Percentiles rank a stretch among this genome's conserved stretches.
Conservation (phyloP, 345 rosid species). For the Leavenworthia alabamica region DNA sequence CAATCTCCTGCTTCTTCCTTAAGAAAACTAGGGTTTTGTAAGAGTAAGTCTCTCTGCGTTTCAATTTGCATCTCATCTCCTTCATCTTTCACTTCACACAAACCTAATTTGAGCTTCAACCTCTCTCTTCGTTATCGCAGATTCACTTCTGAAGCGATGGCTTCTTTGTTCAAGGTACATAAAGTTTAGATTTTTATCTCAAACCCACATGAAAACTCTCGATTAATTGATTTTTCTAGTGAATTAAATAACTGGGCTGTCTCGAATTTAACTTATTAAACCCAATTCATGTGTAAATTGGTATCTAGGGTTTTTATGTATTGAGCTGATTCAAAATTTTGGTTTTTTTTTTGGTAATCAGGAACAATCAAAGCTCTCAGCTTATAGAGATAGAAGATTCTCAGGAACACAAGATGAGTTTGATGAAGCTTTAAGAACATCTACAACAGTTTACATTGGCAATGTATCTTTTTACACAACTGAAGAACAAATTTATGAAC, state of each 20-base stretch:
- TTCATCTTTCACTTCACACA: background rate
- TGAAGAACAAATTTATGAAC: slow-evolving; percentile 96
- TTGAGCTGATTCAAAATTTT: background rate
- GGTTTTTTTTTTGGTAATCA: slow-evolving; percentile 16
- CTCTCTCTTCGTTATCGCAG: slow-evolving; percentile 11
- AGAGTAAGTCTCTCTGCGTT: background rate
- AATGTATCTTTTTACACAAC: slow-evolving; percentile 96
- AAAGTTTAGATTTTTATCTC: background rate
- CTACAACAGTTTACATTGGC: slow-evolving; percentile 76
- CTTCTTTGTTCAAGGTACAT: slow-evolving; percentile 70
- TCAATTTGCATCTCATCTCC: slow-evolving; percentile 11
- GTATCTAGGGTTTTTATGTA: slow-evolving; percentile 14
- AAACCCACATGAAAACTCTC: background rate
- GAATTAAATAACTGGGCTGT: background rate
- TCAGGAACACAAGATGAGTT: slow-evolving; percentile 85
- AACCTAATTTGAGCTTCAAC: slow-evolving; percentile 9
- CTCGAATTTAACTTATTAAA: no score
- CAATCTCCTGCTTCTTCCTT: no score
- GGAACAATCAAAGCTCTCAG: slow-evolving; percentile 81
- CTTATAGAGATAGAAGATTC: slow-evolving; percentile 76
- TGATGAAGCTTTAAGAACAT: slow-evolving; percentile 58
- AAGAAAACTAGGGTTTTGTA: slow-evolving; percentile 18
- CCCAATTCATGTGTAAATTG: no score
- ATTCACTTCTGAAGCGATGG: slow-evolving; percentile 37
- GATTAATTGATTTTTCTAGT: background rate